Percentiles rank a stretch among this genome's conserved stretches.
Evolutionary conservation across 495 filamentous ascomycete species (phyloP).

Genomic region (Aspergillus sclerotioniger): DNA sequence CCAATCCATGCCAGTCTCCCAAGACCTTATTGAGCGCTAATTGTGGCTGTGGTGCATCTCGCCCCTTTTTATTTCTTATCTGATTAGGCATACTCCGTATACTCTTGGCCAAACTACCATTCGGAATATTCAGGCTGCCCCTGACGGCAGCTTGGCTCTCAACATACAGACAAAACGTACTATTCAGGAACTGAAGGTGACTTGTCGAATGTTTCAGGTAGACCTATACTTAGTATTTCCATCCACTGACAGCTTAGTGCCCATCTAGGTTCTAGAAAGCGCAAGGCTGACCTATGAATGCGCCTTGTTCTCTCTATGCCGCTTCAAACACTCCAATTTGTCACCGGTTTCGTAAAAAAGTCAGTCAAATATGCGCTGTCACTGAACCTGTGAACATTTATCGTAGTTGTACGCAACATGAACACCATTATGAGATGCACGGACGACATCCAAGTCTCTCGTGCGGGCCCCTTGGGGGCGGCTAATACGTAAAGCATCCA

Average conservation of each 20-base stretch:
- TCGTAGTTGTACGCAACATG: not conserved
- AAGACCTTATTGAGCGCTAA: not conserved
- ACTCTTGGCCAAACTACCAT: not conserved
- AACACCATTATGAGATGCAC: not conserved
- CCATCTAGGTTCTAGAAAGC: not conserved
- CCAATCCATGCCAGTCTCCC: not conserved
- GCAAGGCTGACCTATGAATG: not conserved
- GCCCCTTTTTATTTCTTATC: not conserved
- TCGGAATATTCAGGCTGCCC: not conserved
- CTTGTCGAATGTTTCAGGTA: not conserved
- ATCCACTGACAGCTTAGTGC: not conserved
- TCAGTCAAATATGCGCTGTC: not conserved
- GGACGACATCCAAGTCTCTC: not conserved
- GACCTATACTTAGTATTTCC: not conserved
- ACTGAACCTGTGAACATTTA: not conserved
- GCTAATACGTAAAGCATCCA: not conserved
- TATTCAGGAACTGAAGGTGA: not conserved
- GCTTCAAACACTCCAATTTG: not conserved
- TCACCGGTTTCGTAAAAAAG: not conserved
- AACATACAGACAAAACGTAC: not conserved
- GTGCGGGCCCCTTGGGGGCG: not conserved
- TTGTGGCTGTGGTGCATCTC: not conserved
- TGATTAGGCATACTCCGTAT: not conserved
- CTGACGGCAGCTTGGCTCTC: not conserved
- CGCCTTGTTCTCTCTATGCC: not conserved